A percentile compares a stretch with the other conserved stretches of the same genome.
These are phyloP conservation scores for Phyllostachys edulis DNA, from an alignment of 176 grass and related monocot genomes.

Conservation along the genomic window DNA sequence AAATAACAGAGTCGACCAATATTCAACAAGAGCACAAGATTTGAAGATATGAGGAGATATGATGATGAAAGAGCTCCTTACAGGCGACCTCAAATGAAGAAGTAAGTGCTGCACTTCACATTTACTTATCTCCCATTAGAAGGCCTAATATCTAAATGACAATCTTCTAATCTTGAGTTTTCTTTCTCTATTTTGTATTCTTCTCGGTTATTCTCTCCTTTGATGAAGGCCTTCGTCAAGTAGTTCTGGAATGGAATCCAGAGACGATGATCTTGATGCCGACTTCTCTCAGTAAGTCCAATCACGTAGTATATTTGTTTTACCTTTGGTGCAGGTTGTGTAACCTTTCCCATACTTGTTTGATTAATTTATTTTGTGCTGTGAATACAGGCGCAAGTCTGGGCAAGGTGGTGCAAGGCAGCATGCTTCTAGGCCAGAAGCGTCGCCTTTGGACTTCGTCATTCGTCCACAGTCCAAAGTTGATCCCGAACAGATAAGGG, in stretches of 20 bases:
- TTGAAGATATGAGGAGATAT: slow-evolving; percentile 86
- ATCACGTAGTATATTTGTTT: not conserved
- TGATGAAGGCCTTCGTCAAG: slow-evolving; percentile 61
- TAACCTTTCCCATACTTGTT: not conserved
- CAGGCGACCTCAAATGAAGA: slow-evolving; percentile 64
- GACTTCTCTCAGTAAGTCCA: slow-evolving; percentile 85
- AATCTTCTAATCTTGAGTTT: slow-evolving; percentile 23
- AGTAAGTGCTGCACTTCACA: slow-evolving; percentile 39
- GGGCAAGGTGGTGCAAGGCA: slow-evolving; percentile 68
- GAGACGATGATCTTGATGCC: slow-evolving; percentile 85
- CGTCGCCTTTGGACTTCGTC: slow-evolving; percentile 84
- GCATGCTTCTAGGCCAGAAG: slow-evolving; percentile 86
- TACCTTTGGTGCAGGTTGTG: not conserved
- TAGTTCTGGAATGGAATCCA: slow-evolving; percentile 64
- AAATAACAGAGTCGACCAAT: slow-evolving; percentile 83
- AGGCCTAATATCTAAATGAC: not conserved
- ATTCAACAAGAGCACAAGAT: slow-evolving; percentile 98
- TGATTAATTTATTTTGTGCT: slow-evolving; percentile 1
- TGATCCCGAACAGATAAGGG: slow-evolving; percentile 76
- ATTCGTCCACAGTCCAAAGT: slow-evolving; percentile 88
- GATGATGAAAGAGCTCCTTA: slow-evolving; percentile 80
- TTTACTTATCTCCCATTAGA: not conserved
- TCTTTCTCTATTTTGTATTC: slow-evolving; percentile 4
- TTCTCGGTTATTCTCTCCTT: slow-evolving; percentile 12
- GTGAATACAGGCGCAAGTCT: slow-evolving; percentile 45